Base-by-base conservation (phyloP, 495 filamentous ascomycete genomes). In the Thermothielavioides terrestris region DNA sequence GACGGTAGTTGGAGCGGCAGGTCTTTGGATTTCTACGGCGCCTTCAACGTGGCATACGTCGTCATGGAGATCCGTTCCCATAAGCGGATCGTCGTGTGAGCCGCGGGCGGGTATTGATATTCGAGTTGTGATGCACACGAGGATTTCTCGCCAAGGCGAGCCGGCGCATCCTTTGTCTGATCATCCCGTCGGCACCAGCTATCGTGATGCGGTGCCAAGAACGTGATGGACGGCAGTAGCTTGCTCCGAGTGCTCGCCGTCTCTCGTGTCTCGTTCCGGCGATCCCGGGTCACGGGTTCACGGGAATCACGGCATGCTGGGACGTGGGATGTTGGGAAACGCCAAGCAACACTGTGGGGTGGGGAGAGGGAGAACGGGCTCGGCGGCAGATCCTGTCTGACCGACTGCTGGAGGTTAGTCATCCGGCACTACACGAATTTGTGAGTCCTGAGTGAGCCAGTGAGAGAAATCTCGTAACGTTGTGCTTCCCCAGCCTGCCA, bases 181-280 rank as follows among this genome's bases (percentile, higher is more conserved):
- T 47, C 44, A n/a, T 42, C 45, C 44, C 31, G 34, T 12, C 37
- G 11, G 9, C 2, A 14, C 26, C 12, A 32, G 15, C 17, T 36
- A 41, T 32, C 36, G 14, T 26, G 46, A 41, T 42, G 28, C 8
- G 27, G 25, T 27, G 36, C 47, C 36, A 49, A 41, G 28, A 27
- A n/a, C 17, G 12, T 2, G n/a, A 25, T 11, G 12, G 47, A 18
- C 47, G 37, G 37, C 47, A 35, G n/a, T 6, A 38, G 12, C 26
- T 44, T 20, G 34, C 27, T 15, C 32, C 41, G 32, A 52, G 32
- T 45, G 14, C 30, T 18, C 8, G 34, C 8, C 22, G 18, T 26
- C 20, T n/a, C 31, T 34, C 27, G 25, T 37, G 50, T 48, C 48
- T 48, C 50, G 50, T 48, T 53, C 32, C 31, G 44, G 39, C 30